Evolutionary conservation across 768 basidiomycete species (phyloP), one percentile per base, ranked within the genome.

Genomic region (Cystobasidium tubakii): DNA sequence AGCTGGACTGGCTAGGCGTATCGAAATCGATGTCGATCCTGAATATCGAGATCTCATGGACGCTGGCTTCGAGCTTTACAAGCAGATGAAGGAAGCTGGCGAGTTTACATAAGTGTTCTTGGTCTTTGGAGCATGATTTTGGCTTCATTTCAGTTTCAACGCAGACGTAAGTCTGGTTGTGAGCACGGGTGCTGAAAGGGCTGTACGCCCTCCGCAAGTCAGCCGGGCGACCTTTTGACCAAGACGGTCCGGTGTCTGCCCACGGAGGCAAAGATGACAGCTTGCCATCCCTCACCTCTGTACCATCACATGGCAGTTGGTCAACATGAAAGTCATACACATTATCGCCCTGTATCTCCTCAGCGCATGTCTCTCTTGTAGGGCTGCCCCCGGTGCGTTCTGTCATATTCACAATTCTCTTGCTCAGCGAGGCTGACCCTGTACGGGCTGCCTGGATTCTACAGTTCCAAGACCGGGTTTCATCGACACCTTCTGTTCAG

Each of bases 1-100:
- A 21, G 69, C 33, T 25, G 33, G 34, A 31, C 17, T 46, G 7
- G 34, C 44, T 1, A 55, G 69, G 34, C 29, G 69, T 1, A 55
- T 71, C 3, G 69, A 71, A 34, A 60, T 71, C 15, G 69, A 71
- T n/a, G 69, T 71, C 19, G 53, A 55, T 27, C 69, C 69, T 21
- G 54, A 46, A 33, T 57, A 71, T 55, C 29, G 44, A 33, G 33
- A 71, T 33, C 34, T 33, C 6, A 55, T 71, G 54, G 69, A 60
- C 25, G 27, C 62, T 2, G 55, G 54, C 1, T 71, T 46, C 23
- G 55, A 39, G 10, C 25, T 71, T 10, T 71, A 34, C 54, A 71
- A 71, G 33, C 33, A 55, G 29, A 71, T 71, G 69, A 53, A 44
- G 25, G 69, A 71, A 19, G 39, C 25, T 36, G 69, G 55, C 6